Base-by-base conservation (phyloP, 2,329 filamentous ascomycete genomes). In the Colletotrichum sojae region DNA sequence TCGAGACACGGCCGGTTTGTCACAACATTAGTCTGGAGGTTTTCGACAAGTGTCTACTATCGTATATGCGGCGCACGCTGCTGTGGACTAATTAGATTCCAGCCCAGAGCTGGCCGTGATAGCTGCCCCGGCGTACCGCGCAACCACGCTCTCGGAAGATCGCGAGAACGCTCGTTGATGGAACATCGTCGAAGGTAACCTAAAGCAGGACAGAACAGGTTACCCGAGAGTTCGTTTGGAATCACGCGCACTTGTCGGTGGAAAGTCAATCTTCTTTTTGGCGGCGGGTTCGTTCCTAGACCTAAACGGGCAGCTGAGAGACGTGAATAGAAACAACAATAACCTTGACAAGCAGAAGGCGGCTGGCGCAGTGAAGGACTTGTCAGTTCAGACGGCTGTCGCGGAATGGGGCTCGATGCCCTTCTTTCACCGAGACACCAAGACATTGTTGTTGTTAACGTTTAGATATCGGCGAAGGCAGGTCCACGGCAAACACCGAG, bases 381-480 rank as follows among this genome's bases (percentile, higher is more conserved):
- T 13, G 16, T 18, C 48, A 27, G n/a, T 9, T n/a, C 40, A 25
- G 45, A 15, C 22, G 20, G 51, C 40, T 46, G 27, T 12, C 51
- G 54, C 16, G 36, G 16, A 25, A 43, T 9, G 18, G 27, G 27
- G n/a, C 31, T 58, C 31, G n/a, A n/a, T 25, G 39, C 12, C 10
- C 12, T 27, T 51, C 36, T 46, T 46, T 25, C 52, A 27, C 40
- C 36, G 62, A 59, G 54, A 65, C 62, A 59, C 40, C n/a, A 39
- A n/a, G 22, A 18, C 39, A 52, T 16, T 27, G n/a, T 31, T 27
- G n/a, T 31, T 13, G 52, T 55, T 31, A 43, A 43, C 12, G 20
- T 59, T 48, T 20, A 43, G 15, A 5, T 52, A 43, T 22, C 5
- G 18, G 27, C 20, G 27, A 18, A 54, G 53, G 16, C 54, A 43